These are phyloP conservation scores for Acer negundo DNA, from an alignment of 345 rosid genomes.

Conservation along the genomic window DNA sequence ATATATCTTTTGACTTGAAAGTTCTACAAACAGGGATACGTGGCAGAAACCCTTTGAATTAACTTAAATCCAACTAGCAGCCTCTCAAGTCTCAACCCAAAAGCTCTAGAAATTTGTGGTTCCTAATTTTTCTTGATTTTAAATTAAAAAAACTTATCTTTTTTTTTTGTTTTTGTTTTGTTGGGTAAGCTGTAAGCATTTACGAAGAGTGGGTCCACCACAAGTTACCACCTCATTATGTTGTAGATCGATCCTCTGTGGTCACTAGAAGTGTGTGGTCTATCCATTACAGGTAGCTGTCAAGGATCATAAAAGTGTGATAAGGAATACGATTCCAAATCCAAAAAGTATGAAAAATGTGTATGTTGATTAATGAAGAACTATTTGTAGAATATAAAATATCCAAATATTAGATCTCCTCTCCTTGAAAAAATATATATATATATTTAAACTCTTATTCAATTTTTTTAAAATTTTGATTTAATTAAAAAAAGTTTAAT, in stretches of 20 bases:
- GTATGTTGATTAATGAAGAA: not conserved
- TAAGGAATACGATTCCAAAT: not conserved
- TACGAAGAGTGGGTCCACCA: not conserved
- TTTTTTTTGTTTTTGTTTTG: no score
- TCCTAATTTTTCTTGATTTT: not conserved
- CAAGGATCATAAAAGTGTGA: not conserved
- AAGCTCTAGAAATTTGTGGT: not conserved
- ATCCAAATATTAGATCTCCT: no score
- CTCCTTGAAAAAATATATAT: no score
- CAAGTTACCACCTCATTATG: not conserved
- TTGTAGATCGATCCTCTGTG: not conserved
- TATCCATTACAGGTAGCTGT: not conserved
- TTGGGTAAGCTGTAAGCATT: not conserved
- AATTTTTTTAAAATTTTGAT: no score
- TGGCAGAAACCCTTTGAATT: constrained; percentile 1
- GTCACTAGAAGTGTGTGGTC: not conserved
- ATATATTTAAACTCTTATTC: no score
- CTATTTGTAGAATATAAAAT: no score
- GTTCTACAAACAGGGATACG: not conserved
- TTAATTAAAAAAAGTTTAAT: no score
- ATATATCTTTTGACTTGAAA: constrained; percentile 10
- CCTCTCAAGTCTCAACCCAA: not conserved
- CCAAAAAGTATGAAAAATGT: not conserved
- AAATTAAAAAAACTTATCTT: not conserved
- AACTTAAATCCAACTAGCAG: not conserved